Base-by-base conservation (phyloP, 1,284 basidiomycete genomes). In the Ustilago lituana region DNA sequence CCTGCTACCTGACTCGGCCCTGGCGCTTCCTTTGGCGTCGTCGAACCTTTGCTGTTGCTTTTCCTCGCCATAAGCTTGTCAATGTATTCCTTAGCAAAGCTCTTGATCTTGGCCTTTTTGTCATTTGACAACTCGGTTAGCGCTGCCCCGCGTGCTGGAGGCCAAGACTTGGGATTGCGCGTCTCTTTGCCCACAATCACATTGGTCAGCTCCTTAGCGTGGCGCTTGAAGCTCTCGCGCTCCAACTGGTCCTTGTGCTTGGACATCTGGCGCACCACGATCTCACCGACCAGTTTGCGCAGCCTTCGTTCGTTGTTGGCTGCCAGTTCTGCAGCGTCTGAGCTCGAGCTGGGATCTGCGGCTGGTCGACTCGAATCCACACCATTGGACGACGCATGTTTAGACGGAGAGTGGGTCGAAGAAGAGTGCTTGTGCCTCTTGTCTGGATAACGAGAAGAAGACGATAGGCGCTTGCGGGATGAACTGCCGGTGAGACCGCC, bases 111-210 rank as follows among this genome's bases (percentile, higher is more conserved):
- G 41, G 83, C 79, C 39, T 86, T 84, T 82, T 98, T 98, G 64
- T 97, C 93, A 1, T 93, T 90, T 1, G 91, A 89, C 10, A 98
- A 58, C 27, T 70, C 70, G 3, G 65, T 62, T 11, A 73, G 17
- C 7, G 62, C 41, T 1, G 49, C 31, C 20, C 64, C 59, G 85
- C 10, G 87, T 87, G n/a, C 87, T 83, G 4, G 91, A 89, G 76
- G 76, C 74, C 77, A 80, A 17, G 63, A 58, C 24, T 78, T 77
- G 26, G 75, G 73, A 20, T 76, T 76, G 80, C 92, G 94, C 84
- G 93, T 94, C 86, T 98, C 96, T 83, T 96, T 98, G 56, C 93
- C 90, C 15, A 89, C 87, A 49, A 98, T 89, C 29, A 91, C 82
- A 58, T 89, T 86, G 0, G 94, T 91, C 56, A 92, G 85, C 90